Conservation (phyloP, 179 eudicot species). For the Silene noctiflora region DNA sequence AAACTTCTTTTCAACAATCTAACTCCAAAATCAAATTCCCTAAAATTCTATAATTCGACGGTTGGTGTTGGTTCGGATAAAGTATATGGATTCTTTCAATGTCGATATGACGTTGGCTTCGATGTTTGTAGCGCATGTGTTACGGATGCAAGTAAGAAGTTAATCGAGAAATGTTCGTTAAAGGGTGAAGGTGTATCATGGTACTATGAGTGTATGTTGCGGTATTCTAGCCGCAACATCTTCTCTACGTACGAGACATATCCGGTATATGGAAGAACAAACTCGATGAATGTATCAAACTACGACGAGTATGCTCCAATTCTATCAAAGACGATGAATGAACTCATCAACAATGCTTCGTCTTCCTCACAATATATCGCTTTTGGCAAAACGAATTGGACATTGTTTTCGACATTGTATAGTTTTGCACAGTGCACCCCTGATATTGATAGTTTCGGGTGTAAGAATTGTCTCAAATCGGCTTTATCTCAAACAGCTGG, state of each 20-base stretch:
- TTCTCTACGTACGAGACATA: conserved; percentile 14
- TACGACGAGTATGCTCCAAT: not conserved
- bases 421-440: conserved; percentile 25
- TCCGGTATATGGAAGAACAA: not conserved
- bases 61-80: not conserved
- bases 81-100: conserved; percentile 28
- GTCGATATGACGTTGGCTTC: conserved; percentile 18
- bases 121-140: conserved; percentile 21
- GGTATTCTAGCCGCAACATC: conserved; percentile 25
- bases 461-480: conserved; percentile 10
- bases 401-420: conserved; percentile 1
- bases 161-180: not conserved
- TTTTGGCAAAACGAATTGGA: conserved; percentile 7
- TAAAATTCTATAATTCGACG: conserved; percentile 19
- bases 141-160: not conserved
- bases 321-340: not conserved
- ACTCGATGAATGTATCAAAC: not conserved
- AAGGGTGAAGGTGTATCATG: conserved; percentile 7
- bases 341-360: conserved; percentile 15
- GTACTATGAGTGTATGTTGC: conserved; percentile 29
- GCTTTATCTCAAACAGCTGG: not conserved
- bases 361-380: conserved; percentile 1
- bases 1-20: conserved; percentile 4
- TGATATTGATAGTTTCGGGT: conserved; percentile 8
- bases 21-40: not conserved